Percentiles rank a stretch among this genome's conserved stretches.
These are phyloP conservation scores for Aureobasidium leucospermi DNA, from an alignment of 2,329 filamentous ascomycete genomes.

Conservation along the genomic window DNA sequence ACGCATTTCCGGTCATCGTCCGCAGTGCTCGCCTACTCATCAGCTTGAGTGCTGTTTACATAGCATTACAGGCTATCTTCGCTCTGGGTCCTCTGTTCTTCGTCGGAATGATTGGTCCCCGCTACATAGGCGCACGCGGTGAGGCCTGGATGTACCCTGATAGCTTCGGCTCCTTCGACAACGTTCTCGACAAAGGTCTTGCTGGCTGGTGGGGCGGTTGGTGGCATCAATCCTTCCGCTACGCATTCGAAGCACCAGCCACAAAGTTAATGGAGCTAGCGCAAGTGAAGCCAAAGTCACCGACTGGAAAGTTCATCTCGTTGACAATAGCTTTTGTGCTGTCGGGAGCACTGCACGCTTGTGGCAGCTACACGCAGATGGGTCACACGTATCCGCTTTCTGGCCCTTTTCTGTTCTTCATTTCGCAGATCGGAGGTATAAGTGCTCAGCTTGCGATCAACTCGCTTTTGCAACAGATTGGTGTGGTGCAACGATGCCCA, in stretches of 20 bases:
- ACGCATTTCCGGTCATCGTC: conserved; percentile 35
- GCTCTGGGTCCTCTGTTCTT: conserved; percentile 55
- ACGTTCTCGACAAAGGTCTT: conserved; percentile 62
- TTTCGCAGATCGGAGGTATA: conserved; percentile 61
- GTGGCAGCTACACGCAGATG: conserved; percentile 61
- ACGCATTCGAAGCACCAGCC: conserved; percentile 58
- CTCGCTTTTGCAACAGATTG: conserved; percentile 26
- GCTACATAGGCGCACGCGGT: conserved; percentile 52
- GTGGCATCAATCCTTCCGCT: conserved; percentile 89
- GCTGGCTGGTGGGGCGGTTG: conserved; percentile 75
- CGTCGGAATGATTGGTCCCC: conserved; percentile 49
- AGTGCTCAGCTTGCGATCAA: conserved; percentile 47
- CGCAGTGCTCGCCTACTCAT: conserved; percentile 51
- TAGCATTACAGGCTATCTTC: conserved; percentile 56
- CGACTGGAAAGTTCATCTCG: conserved; percentile 33
- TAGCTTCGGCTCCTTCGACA: conserved; percentile 46
- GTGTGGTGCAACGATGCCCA: conserved; percentile 36
- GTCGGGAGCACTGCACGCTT: conserved; percentile 63
- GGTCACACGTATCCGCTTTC: conserved; percentile 49
- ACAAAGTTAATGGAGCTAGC: conserved; percentile 36
- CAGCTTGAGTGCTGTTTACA: conserved; percentile 49
- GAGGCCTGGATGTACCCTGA: conserved; percentile 56
- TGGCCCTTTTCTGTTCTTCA: conserved; percentile 60
- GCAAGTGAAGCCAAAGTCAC: conserved; percentile 26
- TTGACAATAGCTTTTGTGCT: conserved; percentile 54